Evolutionary conservation across 1,284 basidiomycete species (phyloP), one percentile per base, ranked within the genome.

Genomic region (Entoloma clypeatum): DNA sequence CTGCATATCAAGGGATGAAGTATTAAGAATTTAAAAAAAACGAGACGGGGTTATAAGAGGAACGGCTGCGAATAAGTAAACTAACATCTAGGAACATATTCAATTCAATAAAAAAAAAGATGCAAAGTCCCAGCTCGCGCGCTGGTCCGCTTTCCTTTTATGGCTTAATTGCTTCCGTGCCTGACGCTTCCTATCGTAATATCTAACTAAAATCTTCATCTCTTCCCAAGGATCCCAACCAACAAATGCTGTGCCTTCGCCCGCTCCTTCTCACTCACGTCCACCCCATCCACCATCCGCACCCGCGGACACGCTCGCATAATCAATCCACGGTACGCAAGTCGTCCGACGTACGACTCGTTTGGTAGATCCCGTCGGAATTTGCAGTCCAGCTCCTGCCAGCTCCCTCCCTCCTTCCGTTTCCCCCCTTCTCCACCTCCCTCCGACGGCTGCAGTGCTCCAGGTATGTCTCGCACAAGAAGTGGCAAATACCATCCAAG

Each of bases 401-500:
- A 88, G 43, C 63, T 66, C 48, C 51, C 63, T 53, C 39, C 45
- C 54, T 52, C 49, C 53, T 58, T 62, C 55, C 54, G 61, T 56
- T 59, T 59, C 55, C 51, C 52, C 43, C 31, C 36, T 39, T 48
- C 44, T 43, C 41, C 52, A 42, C 43, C 45, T 29, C 49, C 54
- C 43, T 81, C 80, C 19, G 75, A 79, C 32, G 79, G 80, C 55
- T 81, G 79, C 55, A 81, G 59, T 48, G 79, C 82, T 9, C 79
- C 81, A 55, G 80, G 78, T 43, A 74, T 67, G 56, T 82, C 81
- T 51, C 71, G 72, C 39, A 88, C 77, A 38, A 93, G 71, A 50
- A 95, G 68, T 14, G 93, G 92, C 17, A 95, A 73, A 63, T 96
- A 96, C 82, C 91, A 94, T 5, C 87, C 86, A n/a, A 94, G 76